Evolutionary conservation across 805 yeast species (phyloP).

Genomic region (Saccharomyces paradoxus): DNA sequence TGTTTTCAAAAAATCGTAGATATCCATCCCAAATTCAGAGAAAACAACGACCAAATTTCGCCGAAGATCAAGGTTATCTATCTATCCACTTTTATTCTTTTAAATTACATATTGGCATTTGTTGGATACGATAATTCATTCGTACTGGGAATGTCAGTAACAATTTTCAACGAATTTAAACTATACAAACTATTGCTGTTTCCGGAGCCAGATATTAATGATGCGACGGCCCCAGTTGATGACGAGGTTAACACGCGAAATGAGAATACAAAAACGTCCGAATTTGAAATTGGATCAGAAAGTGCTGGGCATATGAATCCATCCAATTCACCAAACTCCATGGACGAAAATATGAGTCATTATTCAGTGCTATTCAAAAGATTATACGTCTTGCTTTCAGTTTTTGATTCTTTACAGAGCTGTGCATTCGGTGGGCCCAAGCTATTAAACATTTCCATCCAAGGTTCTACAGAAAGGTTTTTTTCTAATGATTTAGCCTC

Average conservation of each 20-base stretch:
- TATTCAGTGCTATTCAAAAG: conserved; percentile 34
- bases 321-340: conserved; percentile 4
- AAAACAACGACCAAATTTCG: conserved; percentile 22
- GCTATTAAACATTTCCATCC: conserved; percentile 23
- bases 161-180: conserved; percentile 52
- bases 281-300: neutral
- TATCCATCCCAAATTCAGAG: conserved; percentile 27
- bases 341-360: conserved; percentile 22
- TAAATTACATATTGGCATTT: conserved; percentile 50
- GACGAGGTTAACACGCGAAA: conserved; percentile 5
- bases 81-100: conserved; percentile 33
- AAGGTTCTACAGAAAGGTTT: conserved; percentile 10
- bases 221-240: conserved; percentile 5
- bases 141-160: conserved; percentile 45
- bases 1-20: conserved; percentile 28
- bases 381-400: conserved; percentile 39
- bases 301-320: neutral
- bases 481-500: conserved; percentile 5
- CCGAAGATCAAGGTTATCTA: conserved; percentile 31
- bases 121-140: conserved; percentile 55
- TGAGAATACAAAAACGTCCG: conserved; percentile 2
- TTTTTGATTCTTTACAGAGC: conserved; percentile 46
- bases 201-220: conserved; percentile 8
- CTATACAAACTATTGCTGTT: conserved; percentile 35
- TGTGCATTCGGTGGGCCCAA: conserved; percentile 44